These are phyloP conservation scores for Austroboletus festivus DNA, from an alignment of 768 basidiomycete genomes.

Conservation along the genomic window DNA sequence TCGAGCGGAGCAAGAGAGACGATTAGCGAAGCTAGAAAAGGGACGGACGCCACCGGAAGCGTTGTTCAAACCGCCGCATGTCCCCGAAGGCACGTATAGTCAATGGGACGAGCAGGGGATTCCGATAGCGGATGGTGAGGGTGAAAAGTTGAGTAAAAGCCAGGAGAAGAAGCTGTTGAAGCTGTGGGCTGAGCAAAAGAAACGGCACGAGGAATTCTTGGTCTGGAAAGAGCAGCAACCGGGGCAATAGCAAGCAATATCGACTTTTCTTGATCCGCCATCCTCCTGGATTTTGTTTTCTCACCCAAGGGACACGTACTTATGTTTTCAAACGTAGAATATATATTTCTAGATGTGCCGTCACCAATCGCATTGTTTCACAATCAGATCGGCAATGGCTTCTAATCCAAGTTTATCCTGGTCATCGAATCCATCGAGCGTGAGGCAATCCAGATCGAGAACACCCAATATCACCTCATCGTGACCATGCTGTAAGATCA, in stretches of 20 bases:
- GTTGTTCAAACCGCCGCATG: constrained; percentile 83
- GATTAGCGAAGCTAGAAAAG: constrained; percentile 78
- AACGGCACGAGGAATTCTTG: constrained; percentile 76
- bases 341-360: background rate
- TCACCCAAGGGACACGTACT: background rate
- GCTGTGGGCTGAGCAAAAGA: constrained; percentile 68
- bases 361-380: constrained; percentile 64
- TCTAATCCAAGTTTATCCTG: constrained; percentile 79
- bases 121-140: constrained; percentile 81
- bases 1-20: constrained; percentile 64
- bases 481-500: constrained; percentile 41
- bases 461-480: constrained; percentile 49
- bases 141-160: constrained; percentile 82
- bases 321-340: background rate
- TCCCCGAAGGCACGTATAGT: constrained; percentile 66
- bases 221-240: constrained; percentile 39
- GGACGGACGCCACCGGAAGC: constrained; percentile 71
- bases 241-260: background rate
- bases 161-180: constrained; percentile 75
- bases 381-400: constrained; percentile 63
- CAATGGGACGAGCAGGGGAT: constrained; percentile 85
- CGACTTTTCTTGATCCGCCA: background rate
- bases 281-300: background rate
- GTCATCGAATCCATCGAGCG: constrained; percentile 63
- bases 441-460: constrained; percentile 85